Percentiles rank a stretch among this genome's conserved stretches.
Conservation (phyloP, 768 basidiomycete genomes). For the Termitomyces sp. region DNA sequence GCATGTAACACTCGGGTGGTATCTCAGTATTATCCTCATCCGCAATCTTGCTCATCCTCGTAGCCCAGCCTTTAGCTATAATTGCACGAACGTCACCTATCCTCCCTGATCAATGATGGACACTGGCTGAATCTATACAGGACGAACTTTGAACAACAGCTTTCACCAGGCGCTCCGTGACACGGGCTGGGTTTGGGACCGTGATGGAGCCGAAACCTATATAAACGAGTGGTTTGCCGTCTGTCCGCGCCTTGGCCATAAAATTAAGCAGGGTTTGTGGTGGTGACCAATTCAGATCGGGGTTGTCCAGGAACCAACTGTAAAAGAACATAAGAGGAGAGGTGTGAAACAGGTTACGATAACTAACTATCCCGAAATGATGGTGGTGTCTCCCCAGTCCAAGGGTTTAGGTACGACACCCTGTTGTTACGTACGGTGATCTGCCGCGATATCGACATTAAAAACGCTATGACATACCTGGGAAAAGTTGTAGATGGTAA, state of each 20-base stretch:
- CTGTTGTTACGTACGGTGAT: conserved; percentile 18
- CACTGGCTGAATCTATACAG: not conserved
- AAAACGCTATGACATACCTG: conserved; percentile 28
- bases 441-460: not conserved
- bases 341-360: not conserved
- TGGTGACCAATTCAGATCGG: conserved; percentile 57
- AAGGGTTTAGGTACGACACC: conserved; percentile 69
- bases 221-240: conserved; percentile 63
- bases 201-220: conserved; percentile 73
- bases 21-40: conserved; percentile 38
- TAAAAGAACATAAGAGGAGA: not conserved
- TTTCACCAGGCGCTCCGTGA: conserved; percentile 55
- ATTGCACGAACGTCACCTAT: conserved; percentile 64
- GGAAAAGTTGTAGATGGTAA: conserved; percentile 71
- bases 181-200: conserved; percentile 54
- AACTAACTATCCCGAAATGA: conserved; percentile 55
- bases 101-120: not conserved
- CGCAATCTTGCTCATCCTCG: conserved; percentile 43
- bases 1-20: conserved; percentile 50
- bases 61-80: conserved; percentile 68
- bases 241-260: conserved; percentile 53
- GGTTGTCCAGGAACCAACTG: conserved; percentile 68
- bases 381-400: conserved; percentile 62
- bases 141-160: conserved; percentile 57
- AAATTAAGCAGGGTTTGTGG: conserved; percentile 48